Evolutionary conservation across 2,329 filamentous ascomycete species (phyloP), one percentile per base, ranked within the genome.

Genomic region (Botrytis byssoidea): DNA sequence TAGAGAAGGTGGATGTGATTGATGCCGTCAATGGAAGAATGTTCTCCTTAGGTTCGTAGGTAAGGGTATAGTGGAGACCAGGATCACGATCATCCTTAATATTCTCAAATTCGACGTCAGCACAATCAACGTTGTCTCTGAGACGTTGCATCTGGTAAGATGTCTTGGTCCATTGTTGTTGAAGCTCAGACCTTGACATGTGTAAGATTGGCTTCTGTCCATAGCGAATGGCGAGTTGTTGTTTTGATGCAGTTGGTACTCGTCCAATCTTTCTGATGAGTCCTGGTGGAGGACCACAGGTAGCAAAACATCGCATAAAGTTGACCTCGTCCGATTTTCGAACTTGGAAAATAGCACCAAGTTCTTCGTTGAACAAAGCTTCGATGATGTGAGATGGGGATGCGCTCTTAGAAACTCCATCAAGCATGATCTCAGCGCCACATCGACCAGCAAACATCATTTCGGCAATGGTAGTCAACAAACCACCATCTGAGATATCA

Each of bases 371-470:
- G 88, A 99, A 98, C 32, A 99, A 88, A 0, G 92, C 88, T 73
- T 94, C 89, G 12, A 97, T 85, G 29, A 97, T 83, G 79, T 90
- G 85, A 1, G 75, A 61, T 10, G 90, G 86, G 64, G 89, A 85
- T 61, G 90, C 86, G 37, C 89, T 89, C 74, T 89, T 89, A 42
- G 88, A 84, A 57, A 94, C 86, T 72, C 88, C 88, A 81, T 98
- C 95, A 73, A 98, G 86, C 86, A 93, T 92, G 74, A 98, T 86
- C 78, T 97, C 93, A 44, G 94, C 88, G 75, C 95, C 96, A 79
- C 93, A 97, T 73, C 95, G 92, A 42, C 96, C 96, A 46, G 96
- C 95, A 82, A 98, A 98, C 90, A 97, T 97, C 96, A 98, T 98
- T 84, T 99, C 96, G 4, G 91, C 93, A 48, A 98, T 84, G 9